Conservation (phyloP, 2,329 filamentous ascomycete genomes). For the Neophaeococcomyces mojaviensis region DNA sequence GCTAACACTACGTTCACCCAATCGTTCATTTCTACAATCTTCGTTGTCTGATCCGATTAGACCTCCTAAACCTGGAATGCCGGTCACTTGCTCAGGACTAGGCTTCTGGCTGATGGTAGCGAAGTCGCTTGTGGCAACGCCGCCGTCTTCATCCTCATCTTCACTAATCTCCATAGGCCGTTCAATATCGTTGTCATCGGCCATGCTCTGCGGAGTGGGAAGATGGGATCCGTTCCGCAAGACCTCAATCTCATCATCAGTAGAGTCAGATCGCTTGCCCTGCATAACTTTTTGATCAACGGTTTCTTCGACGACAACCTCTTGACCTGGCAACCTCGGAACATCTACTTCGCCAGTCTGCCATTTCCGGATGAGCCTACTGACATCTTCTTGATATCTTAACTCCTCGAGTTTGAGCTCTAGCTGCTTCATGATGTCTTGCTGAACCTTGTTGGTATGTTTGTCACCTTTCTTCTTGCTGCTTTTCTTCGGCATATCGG, state of each 20-base stretch:
- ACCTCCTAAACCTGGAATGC: no score
- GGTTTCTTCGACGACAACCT: constrained; percentile 4
- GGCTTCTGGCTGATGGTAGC: no score
- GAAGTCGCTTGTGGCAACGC: not conserved
- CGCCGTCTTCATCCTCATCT: not conserved
- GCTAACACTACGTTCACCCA: not conserved
- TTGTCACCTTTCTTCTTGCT: constrained; percentile 34
- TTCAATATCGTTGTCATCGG: not conserved
- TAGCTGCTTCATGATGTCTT: constrained; percentile 40
- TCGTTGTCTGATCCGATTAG: no score
- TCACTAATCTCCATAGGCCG: not conserved
- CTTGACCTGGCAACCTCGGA: constrained; percentile 1
- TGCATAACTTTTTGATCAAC: constrained; percentile 1
- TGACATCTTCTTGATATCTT: constrained; percentile 43
- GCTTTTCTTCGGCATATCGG: constrained; percentile 16
- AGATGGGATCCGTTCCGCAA: not conserved
- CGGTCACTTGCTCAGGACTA: no score
- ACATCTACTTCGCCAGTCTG: constrained; percentile 15
- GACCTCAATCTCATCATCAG: not conserved
- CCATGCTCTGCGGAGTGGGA: constrained; percentile 3
- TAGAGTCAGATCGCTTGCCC: not conserved
- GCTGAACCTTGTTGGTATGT: constrained; percentile 31
- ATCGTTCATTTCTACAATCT: no score
- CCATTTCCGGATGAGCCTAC: constrained; percentile 34
- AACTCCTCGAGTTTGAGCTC: constrained; percentile 47